Evolutionary conservation across 768 basidiomycete genomes (phyloP).

Genomic region (Russula emetica): DNA sequence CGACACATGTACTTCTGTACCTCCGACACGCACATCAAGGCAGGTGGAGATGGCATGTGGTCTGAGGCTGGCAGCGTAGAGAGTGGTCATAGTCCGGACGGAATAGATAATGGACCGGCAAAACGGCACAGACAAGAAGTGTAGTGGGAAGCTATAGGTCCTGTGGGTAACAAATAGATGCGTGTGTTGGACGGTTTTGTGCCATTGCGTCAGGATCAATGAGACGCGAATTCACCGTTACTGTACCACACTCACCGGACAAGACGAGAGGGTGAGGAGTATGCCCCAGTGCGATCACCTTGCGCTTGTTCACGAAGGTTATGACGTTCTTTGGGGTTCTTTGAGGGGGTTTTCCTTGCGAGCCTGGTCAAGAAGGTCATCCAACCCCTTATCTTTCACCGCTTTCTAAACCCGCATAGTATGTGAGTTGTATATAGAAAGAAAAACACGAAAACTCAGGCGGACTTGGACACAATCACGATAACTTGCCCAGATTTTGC

Average conservation of each 20-base stretch:
- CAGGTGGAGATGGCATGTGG: not conserved
- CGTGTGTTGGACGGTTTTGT: not conserved
- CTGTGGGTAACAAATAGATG: not conserved
- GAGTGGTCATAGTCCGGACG: not conserved
- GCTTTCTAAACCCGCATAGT: slow-evolving; percentile 52
- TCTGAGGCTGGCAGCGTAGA: not conserved
- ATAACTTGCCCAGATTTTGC: slow-evolving; percentile 77
- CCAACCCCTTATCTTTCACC: slow-evolving; percentile 71
- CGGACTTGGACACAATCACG: slow-evolving; percentile 78
- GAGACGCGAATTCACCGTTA: not conserved
- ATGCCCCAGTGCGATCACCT: not conserved
- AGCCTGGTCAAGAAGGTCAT: slow-evolving; percentile 72
- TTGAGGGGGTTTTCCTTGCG: slow-evolving; percentile 42
- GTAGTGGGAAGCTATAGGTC: not conserved
- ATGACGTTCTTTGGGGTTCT: slow-evolving; percentile 48
- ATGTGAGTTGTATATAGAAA: not conserved
- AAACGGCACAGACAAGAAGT: not conserved
- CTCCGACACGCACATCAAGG: not conserved
- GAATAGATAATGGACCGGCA: not conserved
- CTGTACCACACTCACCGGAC: not conserved
- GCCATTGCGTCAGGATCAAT: not conserved
- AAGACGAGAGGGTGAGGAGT: not conserved
- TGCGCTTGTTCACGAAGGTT: slow-evolving; percentile 18
- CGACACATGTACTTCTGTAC: not conserved
- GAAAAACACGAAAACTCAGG: slow-evolving; percentile 16